Evolutionary conservation across 208 protist species (phyloP).

Genomic region (Spongospora subterranea): DNA sequence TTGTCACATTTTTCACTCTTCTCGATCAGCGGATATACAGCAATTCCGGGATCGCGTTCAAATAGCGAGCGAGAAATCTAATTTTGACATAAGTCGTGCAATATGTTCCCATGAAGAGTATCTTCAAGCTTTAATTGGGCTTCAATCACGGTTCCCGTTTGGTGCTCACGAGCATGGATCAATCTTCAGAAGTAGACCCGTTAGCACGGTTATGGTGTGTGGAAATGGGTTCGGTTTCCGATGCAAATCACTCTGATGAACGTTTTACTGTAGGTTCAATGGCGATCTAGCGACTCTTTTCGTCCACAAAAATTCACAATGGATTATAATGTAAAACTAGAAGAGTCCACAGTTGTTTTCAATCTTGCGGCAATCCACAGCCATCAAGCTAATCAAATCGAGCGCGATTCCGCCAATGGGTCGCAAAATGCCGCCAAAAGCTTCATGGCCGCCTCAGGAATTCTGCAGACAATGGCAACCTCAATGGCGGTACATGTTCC

Average conservation of each 20-base stretch:
- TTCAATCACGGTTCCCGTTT: neutral
- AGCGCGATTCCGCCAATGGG: constrained; percentile 13
- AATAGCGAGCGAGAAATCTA: neutral
- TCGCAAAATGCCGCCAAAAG: neutral
- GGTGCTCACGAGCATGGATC: neutral
- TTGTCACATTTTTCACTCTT: neutral
- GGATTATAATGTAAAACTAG: neutral
- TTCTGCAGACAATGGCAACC: constrained; percentile 4
- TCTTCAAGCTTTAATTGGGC: neutral
- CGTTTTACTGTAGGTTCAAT: constrained; percentile 8
- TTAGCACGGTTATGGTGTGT: neutral
- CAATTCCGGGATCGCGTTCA: constrained; percentile 15
- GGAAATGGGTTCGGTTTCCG: neutral
- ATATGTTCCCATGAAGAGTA: constrained; percentile 5
- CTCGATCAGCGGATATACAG: constrained; percentile 3
- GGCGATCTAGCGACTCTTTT: neutral
- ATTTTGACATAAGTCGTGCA: neutral
- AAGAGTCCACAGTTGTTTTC: constrained; percentile 7
- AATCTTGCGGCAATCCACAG: constrained; percentile 12
- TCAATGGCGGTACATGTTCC: neutral
- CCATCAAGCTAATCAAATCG: neutral
- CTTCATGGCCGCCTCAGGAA: neutral
- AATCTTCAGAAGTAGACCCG: neutral
- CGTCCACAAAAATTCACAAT: constrained; percentile 32
- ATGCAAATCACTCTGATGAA: neutral